Percentiles rank a stretch among this genome's conserved stretches.
Conservation (phyloP, 2,329 filamentous ascomycete species). For the Aureobasidium lini region DNA sequence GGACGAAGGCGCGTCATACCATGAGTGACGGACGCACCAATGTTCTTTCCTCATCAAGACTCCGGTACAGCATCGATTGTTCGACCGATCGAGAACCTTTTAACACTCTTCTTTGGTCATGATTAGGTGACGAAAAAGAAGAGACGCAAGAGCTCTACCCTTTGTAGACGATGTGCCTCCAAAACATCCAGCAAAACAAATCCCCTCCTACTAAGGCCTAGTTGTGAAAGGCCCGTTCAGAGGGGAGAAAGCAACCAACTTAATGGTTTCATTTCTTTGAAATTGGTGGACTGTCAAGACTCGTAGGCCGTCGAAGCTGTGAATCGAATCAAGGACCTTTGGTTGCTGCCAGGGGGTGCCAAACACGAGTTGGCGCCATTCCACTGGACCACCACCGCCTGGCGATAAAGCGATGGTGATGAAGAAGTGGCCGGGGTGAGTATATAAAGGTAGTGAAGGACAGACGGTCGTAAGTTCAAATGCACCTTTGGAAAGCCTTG, state of each 20-base stretch:
- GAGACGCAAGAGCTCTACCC: no score
- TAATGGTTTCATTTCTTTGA: neutral
- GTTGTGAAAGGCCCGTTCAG: neutral
- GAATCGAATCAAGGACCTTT: neutral
- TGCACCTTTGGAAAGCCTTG: no score
- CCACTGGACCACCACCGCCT: neutral
- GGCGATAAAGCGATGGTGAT: neutral
- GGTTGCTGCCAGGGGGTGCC: neutral
- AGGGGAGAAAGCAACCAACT: neutral
- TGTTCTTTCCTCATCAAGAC: no score
- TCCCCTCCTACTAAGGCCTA: neutral
- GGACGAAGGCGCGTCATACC: no score
- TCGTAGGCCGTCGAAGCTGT: neutral
- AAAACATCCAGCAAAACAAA: neutral
- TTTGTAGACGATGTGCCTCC: no score
- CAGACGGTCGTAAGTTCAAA: no score
- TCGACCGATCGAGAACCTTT: no score
- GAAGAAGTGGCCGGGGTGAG: neutral
- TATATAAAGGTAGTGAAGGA: neutral
- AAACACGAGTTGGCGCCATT: neutral
- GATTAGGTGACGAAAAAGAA: no score
- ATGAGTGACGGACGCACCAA: no score
- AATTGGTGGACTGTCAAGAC: neutral
- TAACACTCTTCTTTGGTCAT: no score
- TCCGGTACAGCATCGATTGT: no score